phyloP scores from a whole-genome alignment of 129 eudicot genomes.

The Calendula officinalis region DNA sequence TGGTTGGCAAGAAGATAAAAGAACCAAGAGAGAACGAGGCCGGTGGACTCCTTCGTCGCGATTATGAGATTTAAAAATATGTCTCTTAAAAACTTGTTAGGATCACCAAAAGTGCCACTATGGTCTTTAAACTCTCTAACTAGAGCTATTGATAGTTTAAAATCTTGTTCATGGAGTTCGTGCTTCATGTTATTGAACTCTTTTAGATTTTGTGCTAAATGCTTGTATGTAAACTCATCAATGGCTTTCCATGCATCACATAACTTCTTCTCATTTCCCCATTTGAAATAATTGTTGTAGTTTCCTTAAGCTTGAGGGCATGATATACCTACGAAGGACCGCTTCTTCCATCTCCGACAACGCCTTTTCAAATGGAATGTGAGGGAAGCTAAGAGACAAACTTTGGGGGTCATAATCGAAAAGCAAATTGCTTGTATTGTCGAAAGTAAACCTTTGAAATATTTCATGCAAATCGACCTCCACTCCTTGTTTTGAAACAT shows the following conservation, averaged over 20 bases:
- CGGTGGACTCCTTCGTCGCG: constrained; percentile 50
- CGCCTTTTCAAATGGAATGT: constrained; percentile 32
- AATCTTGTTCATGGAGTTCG: constrained; percentile 11
- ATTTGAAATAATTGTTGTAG: constrained; percentile 32
- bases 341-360: constrained; percentile 27
- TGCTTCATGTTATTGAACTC: background rate
- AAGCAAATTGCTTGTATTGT: constrained; percentile 21
- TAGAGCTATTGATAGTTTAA: constrained; percentile 17
- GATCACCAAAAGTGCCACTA: background rate
- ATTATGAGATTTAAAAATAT: constrained; percentile 28
- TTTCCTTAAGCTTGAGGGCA: constrained; percentile 39
- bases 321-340: constrained; percentile 29
- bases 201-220: constrained; percentile 1
- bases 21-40: constrained; percentile 46
- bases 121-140: constrained; percentile 1
- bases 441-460: constrained; percentile 32
- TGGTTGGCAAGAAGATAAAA: constrained; percentile 44
- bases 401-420: constrained; percentile 35
- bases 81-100: constrained; percentile 34
- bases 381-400: constrained; percentile 27
- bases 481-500: background rate
- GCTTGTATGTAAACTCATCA: constrained; percentile 27
- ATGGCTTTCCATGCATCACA: constrained; percentile 20
- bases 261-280: constrained; percentile 44
- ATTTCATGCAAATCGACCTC: constrained; percentile 42